Conservation (phyloP, 2,329 filamentous ascomycete species). For the Xylaria polymorpha region DNA sequence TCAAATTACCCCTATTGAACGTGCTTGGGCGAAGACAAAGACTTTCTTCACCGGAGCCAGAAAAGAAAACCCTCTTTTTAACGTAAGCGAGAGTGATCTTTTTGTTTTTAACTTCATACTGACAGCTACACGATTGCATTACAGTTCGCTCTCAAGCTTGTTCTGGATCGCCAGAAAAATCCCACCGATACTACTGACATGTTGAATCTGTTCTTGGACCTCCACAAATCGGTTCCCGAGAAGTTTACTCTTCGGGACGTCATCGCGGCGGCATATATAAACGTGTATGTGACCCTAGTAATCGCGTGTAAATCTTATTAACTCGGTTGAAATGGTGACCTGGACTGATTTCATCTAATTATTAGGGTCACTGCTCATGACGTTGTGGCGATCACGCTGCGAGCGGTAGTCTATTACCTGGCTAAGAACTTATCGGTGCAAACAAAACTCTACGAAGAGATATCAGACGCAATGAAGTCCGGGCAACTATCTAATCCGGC, state of each 20-base stretch:
- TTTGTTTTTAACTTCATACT: too few relatives aligned
- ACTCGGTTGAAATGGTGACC: too few relatives aligned
- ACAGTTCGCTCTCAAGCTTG: conserved; percentile 32
- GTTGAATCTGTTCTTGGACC: conserved; percentile 29
- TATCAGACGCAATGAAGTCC: background rate
- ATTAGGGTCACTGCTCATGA: conserved; percentile 33
- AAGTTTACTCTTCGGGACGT: conserved; percentile 34
- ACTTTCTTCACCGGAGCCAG: conserved; percentile 19
- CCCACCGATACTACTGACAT: conserved; percentile 28
- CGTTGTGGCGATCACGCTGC: conserved; percentile 33
- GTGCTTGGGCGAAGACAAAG: conserved; percentile 26
- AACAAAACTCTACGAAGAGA: conserved; percentile 31
- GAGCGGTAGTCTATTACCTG: conserved; percentile 33
- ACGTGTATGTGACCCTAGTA: conserved; percentile 34
- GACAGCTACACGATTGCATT: too few relatives aligned
- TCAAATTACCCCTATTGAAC: conserved; percentile 22
- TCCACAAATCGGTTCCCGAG: conserved; percentile 27
- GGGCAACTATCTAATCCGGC: conserved; percentile 18
- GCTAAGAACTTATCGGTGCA: conserved; percentile 21
- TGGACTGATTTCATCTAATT: too few relatives aligned
- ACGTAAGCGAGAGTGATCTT: too few relatives aligned
- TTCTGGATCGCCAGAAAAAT: conserved; percentile 25
- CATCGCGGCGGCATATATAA: conserved; percentile 33
- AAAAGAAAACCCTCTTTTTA: conserved; percentile 34
- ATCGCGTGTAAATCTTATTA: too few relatives aligned